Conservation (phyloP, 2,329 filamentous ascomycete species). For the Annulohypoxylon truncatum region DNA sequence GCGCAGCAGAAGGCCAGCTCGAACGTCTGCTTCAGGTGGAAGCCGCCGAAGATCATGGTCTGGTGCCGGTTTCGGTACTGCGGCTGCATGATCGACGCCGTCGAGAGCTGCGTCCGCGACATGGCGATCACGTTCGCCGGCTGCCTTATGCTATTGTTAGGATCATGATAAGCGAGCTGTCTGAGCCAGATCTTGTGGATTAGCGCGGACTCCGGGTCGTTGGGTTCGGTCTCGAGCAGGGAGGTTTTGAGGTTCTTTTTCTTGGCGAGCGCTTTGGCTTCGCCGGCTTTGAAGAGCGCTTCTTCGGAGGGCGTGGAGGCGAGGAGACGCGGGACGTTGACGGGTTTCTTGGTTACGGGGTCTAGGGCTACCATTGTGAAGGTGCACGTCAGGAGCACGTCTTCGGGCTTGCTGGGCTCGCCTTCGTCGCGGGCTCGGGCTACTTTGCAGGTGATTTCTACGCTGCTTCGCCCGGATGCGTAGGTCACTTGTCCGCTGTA, state of each 20-base stretch:
- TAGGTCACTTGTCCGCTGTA: constrained; percentile 73
- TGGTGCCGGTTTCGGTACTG: constrained; percentile 67
- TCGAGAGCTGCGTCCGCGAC: constrained; percentile 67
- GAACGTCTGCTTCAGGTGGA: constrained; percentile 78
- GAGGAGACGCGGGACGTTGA: constrained; percentile 67
- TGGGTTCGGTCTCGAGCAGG: constrained; percentile 74
- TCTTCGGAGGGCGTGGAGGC: constrained; percentile 73
- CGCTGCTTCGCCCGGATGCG: constrained; percentile 76
- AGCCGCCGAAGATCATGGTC: constrained; percentile 84
- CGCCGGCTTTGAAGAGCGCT: constrained; percentile 70
- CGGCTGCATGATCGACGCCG: constrained; percentile 80
- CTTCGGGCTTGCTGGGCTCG: constrained; percentile 60
- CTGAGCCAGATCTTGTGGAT: constrained; percentile 80
- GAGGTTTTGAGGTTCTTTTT: constrained; percentile 71
- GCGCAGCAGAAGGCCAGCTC: constrained; percentile 82
- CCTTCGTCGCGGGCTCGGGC: constrained; percentile 73
- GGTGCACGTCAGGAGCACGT: constrained; percentile 61
- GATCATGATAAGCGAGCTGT: constrained; percentile 70
- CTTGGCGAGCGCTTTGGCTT: constrained; percentile 68
- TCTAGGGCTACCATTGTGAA: constrained; percentile 84
- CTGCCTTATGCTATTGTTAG: constrained; percentile 48
- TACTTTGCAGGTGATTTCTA: constrained; percentile 80
- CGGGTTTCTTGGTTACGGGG: constrained; percentile 72
- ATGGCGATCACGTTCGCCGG: constrained; percentile 63
- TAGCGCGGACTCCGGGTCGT: constrained; percentile 76